A percentile compares a stretch with the other conserved stretches of the same genome.
Evolutionary conservation across 2,329 filamentous ascomycete genomes (phyloP).

Genomic region (Ophiostoma sp.): DNA sequence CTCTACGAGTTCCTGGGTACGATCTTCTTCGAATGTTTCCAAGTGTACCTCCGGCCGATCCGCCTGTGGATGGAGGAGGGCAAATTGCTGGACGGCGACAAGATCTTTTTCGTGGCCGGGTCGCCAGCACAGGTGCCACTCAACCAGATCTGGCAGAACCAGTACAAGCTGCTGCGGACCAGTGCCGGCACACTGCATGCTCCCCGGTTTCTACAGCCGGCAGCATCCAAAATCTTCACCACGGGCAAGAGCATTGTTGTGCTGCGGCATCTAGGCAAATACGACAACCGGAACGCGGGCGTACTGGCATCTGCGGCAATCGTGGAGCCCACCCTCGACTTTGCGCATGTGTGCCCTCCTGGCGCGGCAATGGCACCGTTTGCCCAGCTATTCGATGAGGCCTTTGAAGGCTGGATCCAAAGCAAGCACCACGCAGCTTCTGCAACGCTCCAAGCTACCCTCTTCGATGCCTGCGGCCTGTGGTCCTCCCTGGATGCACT

Average conservation of each 20-base stretch:
- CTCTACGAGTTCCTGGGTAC: conserved; percentile 59
- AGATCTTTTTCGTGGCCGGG: conserved; percentile 69
- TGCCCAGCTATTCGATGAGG: conserved; percentile 63
- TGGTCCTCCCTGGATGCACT: conserved; percentile 60
- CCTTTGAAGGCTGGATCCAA: conserved; percentile 71
- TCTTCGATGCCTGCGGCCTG: conserved; percentile 66
- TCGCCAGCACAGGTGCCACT: conserved; percentile 51
- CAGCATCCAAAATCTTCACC: conserved; percentile 69
- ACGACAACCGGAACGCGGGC: conserved; percentile 33
- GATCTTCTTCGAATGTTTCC: conserved; percentile 76
- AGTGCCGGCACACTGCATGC: conserved; percentile 55
- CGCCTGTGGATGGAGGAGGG: conserved; percentile 80
- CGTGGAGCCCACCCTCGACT: conserved; percentile 48
- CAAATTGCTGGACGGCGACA: conserved; percentile 58
- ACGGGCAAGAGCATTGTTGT: conserved; percentile 86
- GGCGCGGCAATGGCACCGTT: conserved; percentile 57
- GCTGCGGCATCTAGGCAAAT: conserved; percentile 63
- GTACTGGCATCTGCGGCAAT: conserved; percentile 26
- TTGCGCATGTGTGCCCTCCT: conserved; percentile 49
- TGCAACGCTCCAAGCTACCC: conserved; percentile 55
- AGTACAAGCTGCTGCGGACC: conserved; percentile 62
- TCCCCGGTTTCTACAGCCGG: conserved; percentile 67
- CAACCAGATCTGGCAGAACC: conserved; percentile 67
- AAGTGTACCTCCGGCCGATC: conserved; percentile 75
- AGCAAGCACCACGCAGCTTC: conserved; percentile 68